Base-by-base conservation (phyloP, 257 asterid species). In the Fraxinus americana region DNA sequence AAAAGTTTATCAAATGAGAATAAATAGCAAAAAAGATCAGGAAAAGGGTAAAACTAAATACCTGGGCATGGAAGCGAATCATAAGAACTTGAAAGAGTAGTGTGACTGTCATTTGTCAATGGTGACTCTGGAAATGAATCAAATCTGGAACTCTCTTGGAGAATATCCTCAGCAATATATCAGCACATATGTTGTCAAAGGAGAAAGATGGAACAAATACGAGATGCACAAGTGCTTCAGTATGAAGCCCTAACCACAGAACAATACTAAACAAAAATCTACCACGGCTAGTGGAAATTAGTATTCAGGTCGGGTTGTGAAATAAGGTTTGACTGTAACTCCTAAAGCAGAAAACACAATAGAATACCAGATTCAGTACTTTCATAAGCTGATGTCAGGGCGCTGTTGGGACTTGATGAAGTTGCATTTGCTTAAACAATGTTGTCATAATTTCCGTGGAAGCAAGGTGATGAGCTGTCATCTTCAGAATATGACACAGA, bases 401-500 rank as follows among this genome's bases (percentile, higher is more conserved):
- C 89, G 90, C 99, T 94, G 63, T 93, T 88, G 75, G 97, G 96
- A 82, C 98, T 92, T 43, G 92, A 80, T n/a, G 86, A 82, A 71
- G 82, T 86, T 38, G 87, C 71, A 65, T 81, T 80, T 30, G 84
- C 73, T 48, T 88, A 81, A 80, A 85, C 77, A 45, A 82, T 36
- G 36, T 67, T 74, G 52, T 81, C 80, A 43, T 74, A 79, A 81
- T 80, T 77, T 71, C 83, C 91, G 78, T 79, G 85, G 77, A 88
- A 89, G 80, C 87, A 85, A 83, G 89, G 86, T 71, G 90, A 43
- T 13, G 92, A 85, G 80, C 90, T 88, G 59, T 86, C 95, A 72
- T 90, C 87, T 82, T 83, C 90, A 70, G 91, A 91, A 85, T 77
- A 82, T 48, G 94, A 83, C 75, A 80, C 75, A 4, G 67, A 80